Evolutionary conservation across 768 basidiomycete genomes (phyloP).

Genomic region (Mycena sanguinolenta): DNA sequence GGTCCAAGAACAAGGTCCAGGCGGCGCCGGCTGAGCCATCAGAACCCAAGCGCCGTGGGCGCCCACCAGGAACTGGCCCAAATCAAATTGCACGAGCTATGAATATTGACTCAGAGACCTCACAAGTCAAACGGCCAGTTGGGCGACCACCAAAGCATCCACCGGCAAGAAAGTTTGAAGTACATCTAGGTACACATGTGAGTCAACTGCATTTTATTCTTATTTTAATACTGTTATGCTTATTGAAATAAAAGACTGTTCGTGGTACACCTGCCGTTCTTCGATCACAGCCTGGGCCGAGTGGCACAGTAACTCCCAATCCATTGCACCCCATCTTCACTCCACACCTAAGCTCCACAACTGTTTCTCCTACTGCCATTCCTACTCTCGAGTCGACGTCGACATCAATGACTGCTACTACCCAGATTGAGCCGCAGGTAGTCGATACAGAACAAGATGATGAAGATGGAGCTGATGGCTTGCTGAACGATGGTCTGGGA

Average conservation of each 20-base stretch:
- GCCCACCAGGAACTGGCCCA: slow-evolving; percentile 4
- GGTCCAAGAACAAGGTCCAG: slow-evolving; percentile 8
- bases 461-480: too few species aligned
- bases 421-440: too few species aligned
- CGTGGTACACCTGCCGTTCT: slow-evolving; percentile 6
- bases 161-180: neutral
- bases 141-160: slow-evolving; percentile 14
- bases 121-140: neutral
- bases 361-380: too few species aligned
- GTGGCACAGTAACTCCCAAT: too few species aligned
- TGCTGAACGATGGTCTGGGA: too few species aligned
- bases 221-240: neutral
- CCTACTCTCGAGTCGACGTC: too few species aligned
- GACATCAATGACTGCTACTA: too few species aligned
- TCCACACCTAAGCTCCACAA: too few species aligned
- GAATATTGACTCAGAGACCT: neutral
- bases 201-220: neutral
- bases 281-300: neutral
- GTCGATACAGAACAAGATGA: too few species aligned
- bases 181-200: neutral
- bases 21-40: neutral
- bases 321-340: too few species aligned
- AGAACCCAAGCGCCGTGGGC: slow-evolving; percentile 2
- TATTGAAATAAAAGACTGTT: neutral
- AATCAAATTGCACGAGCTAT: neutral